Conservation (phyloP, 805 yeast species). For the Ascoidea tarda region DNA sequence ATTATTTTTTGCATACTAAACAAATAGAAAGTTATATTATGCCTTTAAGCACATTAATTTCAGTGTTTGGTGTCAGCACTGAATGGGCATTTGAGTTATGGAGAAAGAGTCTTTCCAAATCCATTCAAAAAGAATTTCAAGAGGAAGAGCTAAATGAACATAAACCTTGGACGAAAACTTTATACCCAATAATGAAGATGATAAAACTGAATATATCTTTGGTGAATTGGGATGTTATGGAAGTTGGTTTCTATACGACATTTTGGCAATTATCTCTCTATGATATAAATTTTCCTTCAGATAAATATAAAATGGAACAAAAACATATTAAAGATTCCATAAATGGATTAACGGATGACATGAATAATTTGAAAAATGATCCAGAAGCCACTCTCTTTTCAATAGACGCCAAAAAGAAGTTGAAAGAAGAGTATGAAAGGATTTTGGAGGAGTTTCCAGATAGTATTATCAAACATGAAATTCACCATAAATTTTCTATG, state of each 20-base stretch:
- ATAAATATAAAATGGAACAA: constrained; percentile 34
- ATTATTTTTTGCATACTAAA: constrained; percentile 27
- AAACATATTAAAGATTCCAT: constrained; percentile 23
- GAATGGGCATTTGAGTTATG: constrained; percentile 70
- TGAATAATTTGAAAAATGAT: constrained; percentile 3
- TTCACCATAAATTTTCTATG: constrained; percentile 21
- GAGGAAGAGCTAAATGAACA: constrained; percentile 6
- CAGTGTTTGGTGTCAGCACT: constrained; percentile 29
- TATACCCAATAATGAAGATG: constrained; percentile 4
- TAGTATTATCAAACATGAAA: constrained; percentile 31
- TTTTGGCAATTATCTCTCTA: constrained; percentile 69
- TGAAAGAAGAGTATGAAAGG: constrained; percentile 14
- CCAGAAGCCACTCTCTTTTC: constrained; percentile 14
- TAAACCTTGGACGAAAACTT: constrained; percentile 6
- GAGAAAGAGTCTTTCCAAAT: constrained; percentile 31
- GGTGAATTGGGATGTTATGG: constrained; percentile 16
- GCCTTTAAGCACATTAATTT: constrained; percentile 25
- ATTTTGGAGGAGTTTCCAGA: constrained; percentile 18
- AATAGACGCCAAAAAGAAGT: constrained; percentile 17
- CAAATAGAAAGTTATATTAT: constrained; percentile 22
- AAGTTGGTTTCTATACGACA: constrained; percentile 31
- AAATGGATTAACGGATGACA: constrained; percentile 19
- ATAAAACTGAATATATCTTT: constrained; percentile 14
- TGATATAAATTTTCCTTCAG: constrained; percentile 45
- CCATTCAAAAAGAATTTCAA: constrained; percentile 13